Evolutionary conservation across 1,284 basidiomycete genomes (phyloP).

Genomic region (Coniferiporia weirii): DNA sequence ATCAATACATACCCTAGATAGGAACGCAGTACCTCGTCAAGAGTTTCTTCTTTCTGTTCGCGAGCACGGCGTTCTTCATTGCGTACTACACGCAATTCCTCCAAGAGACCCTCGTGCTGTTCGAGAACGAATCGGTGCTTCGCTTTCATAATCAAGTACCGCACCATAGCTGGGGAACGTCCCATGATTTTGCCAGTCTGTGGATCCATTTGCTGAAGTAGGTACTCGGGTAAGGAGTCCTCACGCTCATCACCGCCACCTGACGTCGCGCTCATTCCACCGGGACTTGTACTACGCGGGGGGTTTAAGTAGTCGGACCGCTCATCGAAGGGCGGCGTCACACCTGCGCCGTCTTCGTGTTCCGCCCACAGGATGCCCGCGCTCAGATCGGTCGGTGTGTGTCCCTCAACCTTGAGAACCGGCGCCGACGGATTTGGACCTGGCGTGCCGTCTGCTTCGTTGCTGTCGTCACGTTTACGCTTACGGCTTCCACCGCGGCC

Average conservation of each 20-base stretch:
- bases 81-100: conserved; percentile 54
- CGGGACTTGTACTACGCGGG: conserved; percentile 8
- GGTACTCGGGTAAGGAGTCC: conserved; percentile 44
- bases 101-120: conserved; percentile 54
- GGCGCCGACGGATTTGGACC: conserved; percentile 21
- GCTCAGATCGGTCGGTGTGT: conserved; percentile 36
- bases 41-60: conserved; percentile 49
- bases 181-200: conserved; percentile 55
- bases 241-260: conserved; percentile 26
- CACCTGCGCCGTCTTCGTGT: conserved; percentile 23
- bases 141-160: conserved; percentile 75
- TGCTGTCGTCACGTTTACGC: conserved; percentile 49
- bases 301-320: conserved; percentile 8
- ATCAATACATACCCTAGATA: conserved; percentile 45
- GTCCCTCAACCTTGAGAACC: conserved; percentile 62
- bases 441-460: conserved; percentile 20
- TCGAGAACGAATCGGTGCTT: conserved; percentile 59
- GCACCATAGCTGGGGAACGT: conserved; percentile 53
- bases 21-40: conserved; percentile 46
- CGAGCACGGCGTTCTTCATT: conserved; percentile 47
- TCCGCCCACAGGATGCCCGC: conserved; percentile 22
- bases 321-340: conserved; percentile 16
- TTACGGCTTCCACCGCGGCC: conserved; percentile 64
- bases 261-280: conserved; percentile 23
- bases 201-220: conserved; percentile 44